Evolutionary conservation across 441 rosid species (phyloP).

Genomic region (Brassica balearica): DNA sequence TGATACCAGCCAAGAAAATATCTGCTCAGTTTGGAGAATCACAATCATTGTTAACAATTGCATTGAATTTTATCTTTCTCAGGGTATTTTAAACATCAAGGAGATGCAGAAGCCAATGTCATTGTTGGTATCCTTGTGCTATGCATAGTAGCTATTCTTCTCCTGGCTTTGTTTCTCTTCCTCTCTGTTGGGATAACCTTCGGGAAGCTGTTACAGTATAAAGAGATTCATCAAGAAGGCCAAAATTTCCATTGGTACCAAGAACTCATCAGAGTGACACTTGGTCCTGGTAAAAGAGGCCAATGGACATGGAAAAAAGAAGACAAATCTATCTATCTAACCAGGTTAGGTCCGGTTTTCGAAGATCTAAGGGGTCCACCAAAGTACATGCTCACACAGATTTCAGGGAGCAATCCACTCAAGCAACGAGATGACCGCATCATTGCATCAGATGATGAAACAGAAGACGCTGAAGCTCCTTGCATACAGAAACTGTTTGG

Average conservation of each 20-base stretch:
- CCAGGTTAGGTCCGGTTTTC: conserved; percentile 74
- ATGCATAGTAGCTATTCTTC: conserved; percentile 53
- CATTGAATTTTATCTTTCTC: conserved; percentile 22
- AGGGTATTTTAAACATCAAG: conserved; percentile 50
- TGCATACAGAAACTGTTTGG: conserved; percentile 90
- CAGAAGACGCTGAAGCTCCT: conserved; percentile 96
- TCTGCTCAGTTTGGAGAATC: background rate
- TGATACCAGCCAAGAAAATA: background rate
- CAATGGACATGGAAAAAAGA: conserved; percentile 92
- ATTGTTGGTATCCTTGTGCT: conserved; percentile 69
- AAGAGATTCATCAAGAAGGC: conserved; percentile 94
- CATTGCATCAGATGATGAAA: conserved; percentile 93
- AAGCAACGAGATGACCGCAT: conserved; percentile 59
- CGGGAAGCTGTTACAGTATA: conserved; percentile 90
- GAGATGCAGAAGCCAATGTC: conserved; percentile 56
- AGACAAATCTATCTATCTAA: conserved; percentile 51
- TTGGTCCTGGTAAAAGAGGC: conserved; percentile 96
- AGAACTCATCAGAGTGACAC: conserved; percentile 79
- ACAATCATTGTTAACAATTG: background rate
- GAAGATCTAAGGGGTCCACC: conserved; percentile 99
- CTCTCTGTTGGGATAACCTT: conserved; percentile 85
- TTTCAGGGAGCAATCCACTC: conserved; percentile 57
- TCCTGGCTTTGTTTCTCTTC: conserved; percentile 69
- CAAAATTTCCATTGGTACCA: conserved; percentile 89
- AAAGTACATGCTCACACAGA: conserved; percentile 93